phyloP scores from a whole-genome alignment of 768 basidiomycete genomes.

The Pleurotus djamor region DNA sequence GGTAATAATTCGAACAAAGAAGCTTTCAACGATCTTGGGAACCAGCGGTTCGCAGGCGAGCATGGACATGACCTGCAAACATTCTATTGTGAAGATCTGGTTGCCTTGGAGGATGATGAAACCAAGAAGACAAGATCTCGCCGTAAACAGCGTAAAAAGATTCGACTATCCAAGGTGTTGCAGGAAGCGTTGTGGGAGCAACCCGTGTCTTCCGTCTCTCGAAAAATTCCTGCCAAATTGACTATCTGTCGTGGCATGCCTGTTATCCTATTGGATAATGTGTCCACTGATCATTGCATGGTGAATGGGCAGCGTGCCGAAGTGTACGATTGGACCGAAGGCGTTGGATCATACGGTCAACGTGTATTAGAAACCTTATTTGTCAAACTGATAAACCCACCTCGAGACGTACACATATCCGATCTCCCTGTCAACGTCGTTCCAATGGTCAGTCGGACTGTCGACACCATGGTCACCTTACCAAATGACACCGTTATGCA shows the following conservation, averaged over 20 bases:
- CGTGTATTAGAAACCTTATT: constrained; percentile 14
- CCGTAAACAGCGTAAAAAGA: not conserved
- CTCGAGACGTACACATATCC: not conserved
- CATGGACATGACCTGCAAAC: constrained; percentile 16
- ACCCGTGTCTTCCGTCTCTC: not conserved
- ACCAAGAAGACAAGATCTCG: not conserved
- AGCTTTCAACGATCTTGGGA: constrained; percentile 23
- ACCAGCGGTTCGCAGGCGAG: constrained; percentile 26
- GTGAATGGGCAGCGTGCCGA: constrained; percentile 25
- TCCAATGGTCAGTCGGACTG: not conserved
- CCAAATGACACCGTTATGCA: constrained; percentile 14
- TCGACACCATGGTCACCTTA: constrained; percentile 8
- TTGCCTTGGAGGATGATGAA: no score
- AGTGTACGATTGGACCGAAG: constrained; percentile 21
- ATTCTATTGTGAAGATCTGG: constrained; percentile 29
- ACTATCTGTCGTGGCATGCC: constrained; percentile 25
- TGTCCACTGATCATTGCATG: constrained; percentile 24
- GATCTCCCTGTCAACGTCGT: constrained; percentile 3
- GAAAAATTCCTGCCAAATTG: constrained; percentile 1
- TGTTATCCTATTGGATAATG: constrained; percentile 24
- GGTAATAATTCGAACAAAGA: constrained; percentile 25
- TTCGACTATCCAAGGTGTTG: not conserved
- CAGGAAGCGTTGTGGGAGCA: not conserved
- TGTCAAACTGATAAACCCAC: constrained; percentile 15
- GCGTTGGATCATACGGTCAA: constrained; percentile 11